Percentiles rank a stretch among this genome's conserved stretches.
Conservation (phyloP, 345 rosid species). For the Nephelium lappaceum region DNA sequence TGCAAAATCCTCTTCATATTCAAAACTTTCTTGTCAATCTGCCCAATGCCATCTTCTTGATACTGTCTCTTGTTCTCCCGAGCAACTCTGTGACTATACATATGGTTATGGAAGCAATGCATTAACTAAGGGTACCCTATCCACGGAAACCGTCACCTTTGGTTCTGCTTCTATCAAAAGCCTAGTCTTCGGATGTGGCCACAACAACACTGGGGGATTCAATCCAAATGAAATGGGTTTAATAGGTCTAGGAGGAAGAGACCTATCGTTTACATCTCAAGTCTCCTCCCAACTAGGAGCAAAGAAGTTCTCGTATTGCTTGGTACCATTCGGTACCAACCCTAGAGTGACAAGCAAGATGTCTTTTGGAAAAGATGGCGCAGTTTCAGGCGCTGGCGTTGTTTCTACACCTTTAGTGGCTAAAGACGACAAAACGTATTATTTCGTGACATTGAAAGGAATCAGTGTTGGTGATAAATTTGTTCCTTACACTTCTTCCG, state of each 20-base stretch:
- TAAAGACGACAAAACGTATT: not conserved
- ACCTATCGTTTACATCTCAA: slow-evolving; percentile 26
- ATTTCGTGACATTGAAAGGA: slow-evolving; percentile 17
- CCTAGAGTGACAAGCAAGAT: slow-evolving; percentile 15
- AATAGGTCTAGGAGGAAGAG: slow-evolving; percentile 33
- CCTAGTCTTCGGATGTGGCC: slow-evolving; percentile 33
- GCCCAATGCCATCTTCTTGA: slow-evolving; percentile 10
- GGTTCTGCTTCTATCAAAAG: not conserved
- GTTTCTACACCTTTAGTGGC: slow-evolving; percentile 12
- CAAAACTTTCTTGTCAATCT: slow-evolving; percentile 14
- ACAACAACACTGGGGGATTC: slow-evolving; percentile 26
- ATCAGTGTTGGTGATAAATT: slow-evolving; percentile 27
- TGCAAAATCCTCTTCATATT: slow-evolving; percentile 17
- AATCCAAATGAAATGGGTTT: slow-evolving; percentile 17
- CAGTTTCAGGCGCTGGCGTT: slow-evolving; percentile 5
- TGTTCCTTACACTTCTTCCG: not conserved
- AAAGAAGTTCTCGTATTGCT: slow-evolving; percentile 9
- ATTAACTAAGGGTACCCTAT: slow-evolving; percentile 13
- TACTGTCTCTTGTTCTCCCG: not conserved
- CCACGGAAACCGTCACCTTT: slow-evolving; percentile 28
- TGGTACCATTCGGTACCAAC: not conserved
- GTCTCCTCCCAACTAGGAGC: slow-evolving; percentile 19
- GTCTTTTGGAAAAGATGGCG: not conserved
- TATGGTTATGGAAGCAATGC: slow-evolving; percentile 24
- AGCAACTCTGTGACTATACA: slow-evolving; percentile 7